Base-by-base conservation (phyloP, 345 rosid genomes). In the Boechera stricta region DNA sequence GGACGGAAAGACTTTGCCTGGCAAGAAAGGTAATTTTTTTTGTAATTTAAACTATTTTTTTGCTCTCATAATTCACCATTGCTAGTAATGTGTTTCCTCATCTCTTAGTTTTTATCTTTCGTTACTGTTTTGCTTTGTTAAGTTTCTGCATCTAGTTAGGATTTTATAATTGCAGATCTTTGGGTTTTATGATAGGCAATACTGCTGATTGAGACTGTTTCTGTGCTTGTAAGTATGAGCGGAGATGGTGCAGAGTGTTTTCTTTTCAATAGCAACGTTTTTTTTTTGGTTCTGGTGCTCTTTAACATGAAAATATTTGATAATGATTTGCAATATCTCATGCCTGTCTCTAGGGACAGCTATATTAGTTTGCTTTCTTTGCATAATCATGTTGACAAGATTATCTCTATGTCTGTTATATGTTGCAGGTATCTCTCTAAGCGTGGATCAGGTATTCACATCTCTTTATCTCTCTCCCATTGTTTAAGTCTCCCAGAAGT, bases 1-100 rank as follows among this genome's bases (percentile, higher is more conserved):
- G 59, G 98, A 92, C 52, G 99, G 98, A 41, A 92, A 91, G 66
- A 85, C 82, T 29, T 72, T 88, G 44, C 96, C 98, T 13, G 96
- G 96, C 42, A 92, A 91, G 73, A 92, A 92, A 82, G 99, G 99
- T 89, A 26, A 48, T 16, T 48, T 60, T n/a, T 3, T 48, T 55
- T n/a, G 52, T 39, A 48, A 12, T 44, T 33, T 12, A 18, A 32
- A 59, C 62, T 15, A 2, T 35, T 5, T 24, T 57, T 31, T 33
- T 68, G 10, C 11, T 64, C 42, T 36, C 38, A 29, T 41, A 36
- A 4, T 31, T 49, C 38, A 9, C 53, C 66, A 54, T 69, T 45
- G 53, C 28, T 12, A 59, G 8, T 29, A 35, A 44, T 44, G 32
- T 75, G 31, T 7, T 48, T 59, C 32, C 13, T 63, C 57, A 32